Base-by-base conservation (phyloP, 139 green algal species). In the Coelastrella sp. region DNA sequence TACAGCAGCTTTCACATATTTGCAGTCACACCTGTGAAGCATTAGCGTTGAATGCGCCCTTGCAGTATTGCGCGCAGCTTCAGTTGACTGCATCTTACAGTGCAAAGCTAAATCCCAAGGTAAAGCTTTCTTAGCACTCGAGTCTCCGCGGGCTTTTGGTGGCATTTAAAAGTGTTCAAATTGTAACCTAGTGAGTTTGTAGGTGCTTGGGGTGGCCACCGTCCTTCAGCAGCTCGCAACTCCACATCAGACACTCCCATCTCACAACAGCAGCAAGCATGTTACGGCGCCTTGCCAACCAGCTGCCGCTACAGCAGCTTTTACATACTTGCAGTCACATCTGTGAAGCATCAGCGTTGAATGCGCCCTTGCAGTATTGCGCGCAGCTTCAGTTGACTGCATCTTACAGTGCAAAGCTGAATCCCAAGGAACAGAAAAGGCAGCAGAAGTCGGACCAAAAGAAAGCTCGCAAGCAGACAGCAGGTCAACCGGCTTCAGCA, bases 251-350 rank as follows among this genome's bases (percentile, higher is more conserved):
- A 47, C 32, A 47, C 32, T 22, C 16, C 7, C 68, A 32, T 32
- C 17, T 17, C 8, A 23, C 5, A 22, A 58, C 79, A 68, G 57
- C 19, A 32, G 47, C 79, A 73, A 14, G 7, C 4, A 76, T 86
- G 60, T n/a, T 86, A 20, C 80, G 58, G 59, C 59, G 80, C 3
- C 22, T 86, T 7, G 60, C 59, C 2, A 10, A 19, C 54, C 84
- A 89, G 68, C 56, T 81, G 68, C 84, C 77, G 20, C 84, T 58
- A 47, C 68, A 80, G 47, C 73, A 89, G 20, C 71, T 65, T 32
- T 11, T 5, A 59, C 82, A 87, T 22, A 66, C 57, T 16, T 47
- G 47, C 78, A 84, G 54, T 19, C 32, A 64, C 54, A 8, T 6
- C 77, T 66, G 54, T 65, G 5, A 2, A 23, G 32, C 65, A 54